Percentiles rank a stretch among this genome's conserved stretches.
These are phyloP conservation scores for Eucalyptus regnans DNA, from an alignment of 345 rosid genomes.

Conservation along the genomic window DNA sequence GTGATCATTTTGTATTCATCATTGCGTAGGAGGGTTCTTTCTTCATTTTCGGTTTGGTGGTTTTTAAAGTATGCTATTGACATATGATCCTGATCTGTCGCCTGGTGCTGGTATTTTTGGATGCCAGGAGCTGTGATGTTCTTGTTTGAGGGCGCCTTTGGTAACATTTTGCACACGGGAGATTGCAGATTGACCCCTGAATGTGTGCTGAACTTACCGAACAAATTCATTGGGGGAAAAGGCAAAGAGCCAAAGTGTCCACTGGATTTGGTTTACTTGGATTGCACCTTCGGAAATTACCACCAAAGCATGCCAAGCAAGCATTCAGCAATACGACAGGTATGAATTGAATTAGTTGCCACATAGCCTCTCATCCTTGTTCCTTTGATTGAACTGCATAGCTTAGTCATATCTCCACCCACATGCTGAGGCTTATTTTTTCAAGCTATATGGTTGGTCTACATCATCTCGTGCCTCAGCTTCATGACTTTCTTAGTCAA, in stretches of 20 bases:
- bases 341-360: neutral
- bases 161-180: slow-evolving; percentile 83
- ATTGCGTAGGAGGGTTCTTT: neutral
- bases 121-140: slow-evolving; percentile 92
- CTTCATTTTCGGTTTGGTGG: neutral
- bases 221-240: slow-evolving; percentile 34
- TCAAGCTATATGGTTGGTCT: neutral
- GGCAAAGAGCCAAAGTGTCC: slow-evolving; percentile 33
- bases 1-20: neutral
- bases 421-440: neutral
- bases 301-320: slow-evolving; percentile 49
- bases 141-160: slow-evolving; percentile 82
- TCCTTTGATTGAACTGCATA: neutral
- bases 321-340: slow-evolving; percentile 68
- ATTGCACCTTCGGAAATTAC: slow-evolving; percentile 77
- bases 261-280: slow-evolving; percentile 73
- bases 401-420: neutral
- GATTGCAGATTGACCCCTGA: slow-evolving; percentile 79
- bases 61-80: slow-evolving; percentile 1
- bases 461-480: neutral
- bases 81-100: neutral
- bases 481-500: neutral
- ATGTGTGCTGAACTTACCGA: slow-evolving; percentile 46
- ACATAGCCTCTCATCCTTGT: neutral
- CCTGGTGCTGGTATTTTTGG: neutral